Percentiles rank a stretch among this genome's conserved stretches.
These are phyloP conservation scores for Aciculosporium take DNA, from an alignment of 2,329 filamentous ascomycete species.

Conservation along the genomic window DNA sequence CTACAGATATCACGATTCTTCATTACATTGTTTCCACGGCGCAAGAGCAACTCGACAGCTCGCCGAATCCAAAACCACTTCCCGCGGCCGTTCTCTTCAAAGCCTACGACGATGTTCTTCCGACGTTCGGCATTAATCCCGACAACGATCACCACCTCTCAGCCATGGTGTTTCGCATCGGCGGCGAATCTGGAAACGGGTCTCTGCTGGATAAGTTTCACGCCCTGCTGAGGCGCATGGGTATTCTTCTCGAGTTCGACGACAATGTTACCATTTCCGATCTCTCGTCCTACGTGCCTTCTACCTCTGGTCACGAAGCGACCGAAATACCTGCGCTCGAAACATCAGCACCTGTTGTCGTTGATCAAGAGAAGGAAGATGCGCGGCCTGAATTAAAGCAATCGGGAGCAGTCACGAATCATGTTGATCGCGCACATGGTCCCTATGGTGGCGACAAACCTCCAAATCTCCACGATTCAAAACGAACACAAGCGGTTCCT, in stretches of 20 bases:
- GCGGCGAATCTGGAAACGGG: constrained; percentile 43
- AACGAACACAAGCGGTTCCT: background rate
- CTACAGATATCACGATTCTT: constrained; percentile 62
- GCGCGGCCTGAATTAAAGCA: background rate
- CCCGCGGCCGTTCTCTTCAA: constrained; percentile 67
- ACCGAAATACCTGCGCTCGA: background rate
- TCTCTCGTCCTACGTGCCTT: background rate
- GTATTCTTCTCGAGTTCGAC: constrained; percentile 54
- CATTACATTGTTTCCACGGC: constrained; percentile 63
- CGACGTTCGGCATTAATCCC: constrained; percentile 52
- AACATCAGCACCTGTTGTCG: background rate
- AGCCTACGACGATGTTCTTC: constrained; percentile 67
- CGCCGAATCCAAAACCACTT: constrained; percentile 46
- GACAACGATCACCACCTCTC: constrained; percentile 64
- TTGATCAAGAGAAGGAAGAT: background rate
- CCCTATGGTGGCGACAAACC: background rate
- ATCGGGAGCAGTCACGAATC: too few species aligned
- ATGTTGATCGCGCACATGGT: background rate
- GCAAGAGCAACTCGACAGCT: constrained; percentile 44
- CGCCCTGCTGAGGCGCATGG: constrained; percentile 51
- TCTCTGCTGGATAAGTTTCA: constrained; percentile 57
- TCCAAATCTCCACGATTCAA: background rate
- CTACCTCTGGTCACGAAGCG: background rate
- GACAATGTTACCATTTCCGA: constrained; percentile 14
- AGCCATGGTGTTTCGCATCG: constrained; percentile 66